These are phyloP conservation scores for Lunasporangiospora selenospora DNA, from an alignment of 192 early-diverging fungal genomes.

Conservation along the genomic window DNA sequence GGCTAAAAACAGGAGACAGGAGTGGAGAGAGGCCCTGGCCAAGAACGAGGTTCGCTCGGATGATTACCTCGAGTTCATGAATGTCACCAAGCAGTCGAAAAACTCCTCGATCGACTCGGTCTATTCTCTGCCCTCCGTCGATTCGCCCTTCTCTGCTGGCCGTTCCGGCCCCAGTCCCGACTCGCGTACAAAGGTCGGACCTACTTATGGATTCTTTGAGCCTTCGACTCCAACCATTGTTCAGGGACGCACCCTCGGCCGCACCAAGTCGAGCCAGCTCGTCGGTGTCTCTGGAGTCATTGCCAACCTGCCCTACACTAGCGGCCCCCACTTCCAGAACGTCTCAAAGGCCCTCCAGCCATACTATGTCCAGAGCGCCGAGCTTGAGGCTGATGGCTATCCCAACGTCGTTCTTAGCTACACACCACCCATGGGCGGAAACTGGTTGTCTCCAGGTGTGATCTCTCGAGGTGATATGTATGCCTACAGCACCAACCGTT, in stretches of 20 bases:
- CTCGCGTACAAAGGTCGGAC: constrained; percentile 41
- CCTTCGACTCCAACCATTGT: constrained; percentile 51
- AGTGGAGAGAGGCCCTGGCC: constrained; percentile 58
- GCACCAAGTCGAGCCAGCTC: constrained; percentile 37
- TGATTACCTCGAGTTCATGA: constrained; percentile 29
- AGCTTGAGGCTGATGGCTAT: constrained; percentile 54
- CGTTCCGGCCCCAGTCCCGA: constrained; percentile 41
- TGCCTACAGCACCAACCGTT: constrained; percentile 9
- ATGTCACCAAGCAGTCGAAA: constrained; percentile 18
- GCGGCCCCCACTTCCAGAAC: constrained; percentile 43
- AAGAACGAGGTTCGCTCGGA: constrained; percentile 30
- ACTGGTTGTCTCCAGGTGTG: constrained; percentile 12
- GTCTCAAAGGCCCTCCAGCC: constrained; percentile 52
- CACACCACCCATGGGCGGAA: constrained; percentile 3
- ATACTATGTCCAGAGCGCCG: constrained; percentile 71
- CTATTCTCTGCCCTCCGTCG: constrained; percentile 32
- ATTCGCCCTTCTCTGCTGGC: constrained; percentile 50
- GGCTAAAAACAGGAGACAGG: constrained; percentile 55
- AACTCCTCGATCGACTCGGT: constrained; percentile 31
- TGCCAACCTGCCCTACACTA: constrained; percentile 52
- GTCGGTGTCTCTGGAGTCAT: constrained; percentile 74
- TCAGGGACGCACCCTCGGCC: constrained; percentile 70
- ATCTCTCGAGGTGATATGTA: background rate
- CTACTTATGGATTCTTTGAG: constrained; percentile 46
- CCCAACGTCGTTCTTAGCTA: constrained; percentile 49